Base-by-base conservation (phyloP, 2,329 filamentous ascomycete species). In the Neonectria sp. region DNA sequence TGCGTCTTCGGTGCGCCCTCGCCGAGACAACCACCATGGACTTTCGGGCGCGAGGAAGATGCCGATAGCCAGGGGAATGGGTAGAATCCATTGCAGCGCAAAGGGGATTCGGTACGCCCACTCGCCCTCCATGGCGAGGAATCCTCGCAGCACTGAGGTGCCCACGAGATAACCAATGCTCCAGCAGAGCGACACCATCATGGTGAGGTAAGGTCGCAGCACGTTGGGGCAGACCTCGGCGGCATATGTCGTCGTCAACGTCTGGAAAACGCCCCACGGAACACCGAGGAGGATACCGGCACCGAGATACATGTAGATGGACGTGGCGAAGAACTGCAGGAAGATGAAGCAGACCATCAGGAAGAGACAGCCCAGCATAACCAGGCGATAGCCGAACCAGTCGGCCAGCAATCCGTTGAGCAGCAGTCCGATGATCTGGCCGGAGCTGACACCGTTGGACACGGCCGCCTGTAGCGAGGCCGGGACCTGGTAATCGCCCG, bases 71-170 rank as follows among this genome's bases (percentile, higher is more conserved):
- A 86, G 76, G 2, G 83, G 82, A 3, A 84, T 70, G 0, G 84
- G 83, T 77, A 83, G 86, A 4, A 80, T 68, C 85, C 85, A 87
- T 72, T 86, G 84, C 3, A 86, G 67, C 2, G 80, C 84, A 60
- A 84, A 87, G 1, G 85, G 84, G 15, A 87, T 85, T 27, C 81
- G 79, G 72, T 83, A 87, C 0, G 81, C 81, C 84, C 83, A 86
- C 62, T 86, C 67, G 9, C 81, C 80, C 0, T 75, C 74, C 43
- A 79, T 78, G 4, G 77, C 67, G 8, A 84, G 64, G 52, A 86
- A 78, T 4, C 74, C 82, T 15, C 81, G 79, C 4, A 85, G 75
- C 2, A 85, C 80, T 0, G 79, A 81, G 0, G 82, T 80, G 0
- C 80, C 80, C 24, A 85, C 77, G 33, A 87, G 75, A 53, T 86